A percentile compares a stretch with the other conserved stretches of the same genome.
Evolutionary conservation across 2,329 filamentous ascomycete species (phyloP).

Genomic region (Aspergillus vadensis): DNA sequence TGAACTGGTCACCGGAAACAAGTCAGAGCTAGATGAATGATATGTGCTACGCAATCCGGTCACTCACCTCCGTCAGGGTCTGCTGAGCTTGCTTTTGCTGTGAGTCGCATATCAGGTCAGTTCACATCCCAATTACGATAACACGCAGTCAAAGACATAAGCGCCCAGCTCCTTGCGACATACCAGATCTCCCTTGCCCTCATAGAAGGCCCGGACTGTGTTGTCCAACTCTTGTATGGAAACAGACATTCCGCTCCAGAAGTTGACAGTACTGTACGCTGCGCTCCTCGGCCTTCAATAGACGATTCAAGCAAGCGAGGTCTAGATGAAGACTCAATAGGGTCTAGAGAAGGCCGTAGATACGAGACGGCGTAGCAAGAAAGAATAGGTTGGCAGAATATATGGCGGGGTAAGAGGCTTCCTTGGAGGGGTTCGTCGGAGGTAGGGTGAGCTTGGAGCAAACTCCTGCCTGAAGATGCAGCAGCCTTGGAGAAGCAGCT

Average conservation of each 20-base stretch:
- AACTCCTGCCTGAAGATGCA: conserved; percentile 14
- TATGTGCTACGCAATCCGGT: neutral
- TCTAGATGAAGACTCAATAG: neutral
- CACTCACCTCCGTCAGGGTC: conserved; percentile 82
- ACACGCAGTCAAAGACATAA: neutral
- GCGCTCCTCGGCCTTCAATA: conserved; percentile 19
- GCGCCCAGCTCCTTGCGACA: conserved; percentile 34
- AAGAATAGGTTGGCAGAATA: conserved; percentile 17
- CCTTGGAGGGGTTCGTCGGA: conserved; percentile 28
- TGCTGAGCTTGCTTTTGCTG: conserved; percentile 96
- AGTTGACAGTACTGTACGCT: conserved; percentile 33
- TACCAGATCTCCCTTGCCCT: conserved; percentile 92
- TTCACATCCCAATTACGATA: neutral
- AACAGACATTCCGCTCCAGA: conserved; percentile 58
- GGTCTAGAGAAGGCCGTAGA: conserved; percentile 10
- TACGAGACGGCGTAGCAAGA: conserved; percentile 20
- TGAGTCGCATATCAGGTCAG: neutral
- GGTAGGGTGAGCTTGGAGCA: conserved; percentile 16
- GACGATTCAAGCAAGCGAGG: neutral
- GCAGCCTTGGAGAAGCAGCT: conserved; percentile 6
- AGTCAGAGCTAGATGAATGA: conserved; percentile 13
- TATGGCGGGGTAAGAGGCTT: conserved; percentile 33
- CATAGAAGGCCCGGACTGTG: conserved; percentile 95
- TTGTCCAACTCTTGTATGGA: conserved; percentile 93
- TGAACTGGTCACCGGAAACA: conserved; percentile 67